These are phyloP conservation scores for Gremmenia infestans DNA, from an alignment of 2,329 filamentous ascomycete genomes.

Conservation along the genomic window DNA sequence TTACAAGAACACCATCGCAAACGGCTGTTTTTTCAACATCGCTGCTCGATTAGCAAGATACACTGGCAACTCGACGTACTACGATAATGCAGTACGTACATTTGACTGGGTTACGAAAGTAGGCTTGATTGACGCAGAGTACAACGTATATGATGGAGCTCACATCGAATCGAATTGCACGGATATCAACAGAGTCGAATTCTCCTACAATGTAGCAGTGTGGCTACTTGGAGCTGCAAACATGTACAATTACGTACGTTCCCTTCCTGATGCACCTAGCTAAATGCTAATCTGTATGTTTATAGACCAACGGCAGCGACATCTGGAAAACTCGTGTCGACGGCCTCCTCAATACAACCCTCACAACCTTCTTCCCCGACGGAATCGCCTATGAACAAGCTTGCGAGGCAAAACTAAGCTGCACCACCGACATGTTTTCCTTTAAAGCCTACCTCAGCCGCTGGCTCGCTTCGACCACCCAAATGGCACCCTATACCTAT, in stretches of 20 bases:
- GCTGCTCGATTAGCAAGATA: slow-evolving; percentile 69
- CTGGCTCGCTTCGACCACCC: slow-evolving; percentile 53
- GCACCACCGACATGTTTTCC: slow-evolving; percentile 58
- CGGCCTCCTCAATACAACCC: slow-evolving; percentile 31
- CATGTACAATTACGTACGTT: slow-evolving; percentile 44
- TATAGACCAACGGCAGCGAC: slow-evolving; percentile 32
- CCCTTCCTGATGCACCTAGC: slow-evolving; percentile 55
- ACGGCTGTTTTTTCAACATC: slow-evolving; percentile 66
- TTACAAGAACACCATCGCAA: slow-evolving; percentile 65
- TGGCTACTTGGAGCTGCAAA: slow-evolving; percentile 50
- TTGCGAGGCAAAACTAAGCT: slow-evolving; percentile 50
- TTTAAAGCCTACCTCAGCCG: slow-evolving; percentile 63
- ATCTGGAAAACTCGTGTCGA: slow-evolving; percentile 35
- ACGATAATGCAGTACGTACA: slow-evolving; percentile 65
- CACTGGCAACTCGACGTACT: slow-evolving; percentile 74
- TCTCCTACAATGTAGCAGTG: slow-evolving; percentile 66
- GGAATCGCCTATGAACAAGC: slow-evolving; percentile 54
- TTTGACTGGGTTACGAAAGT: slow-evolving; percentile 60
- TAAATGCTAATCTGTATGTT: slow-evolving; percentile 3
- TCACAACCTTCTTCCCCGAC: slow-evolving; percentile 38
- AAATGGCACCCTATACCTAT: slow-evolving; percentile 54
- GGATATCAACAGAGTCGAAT: slow-evolving; percentile 53
- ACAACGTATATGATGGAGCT: slow-evolving; percentile 54
- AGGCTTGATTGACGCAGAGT: slow-evolving; percentile 53
- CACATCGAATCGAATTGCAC: slow-evolving; percentile 43